Evolutionary conservation across 192 early-diverging fungal genomes (phyloP), one percentile per base, ranked within the genome.

Genomic region (Coemansia sp.): DNA sequence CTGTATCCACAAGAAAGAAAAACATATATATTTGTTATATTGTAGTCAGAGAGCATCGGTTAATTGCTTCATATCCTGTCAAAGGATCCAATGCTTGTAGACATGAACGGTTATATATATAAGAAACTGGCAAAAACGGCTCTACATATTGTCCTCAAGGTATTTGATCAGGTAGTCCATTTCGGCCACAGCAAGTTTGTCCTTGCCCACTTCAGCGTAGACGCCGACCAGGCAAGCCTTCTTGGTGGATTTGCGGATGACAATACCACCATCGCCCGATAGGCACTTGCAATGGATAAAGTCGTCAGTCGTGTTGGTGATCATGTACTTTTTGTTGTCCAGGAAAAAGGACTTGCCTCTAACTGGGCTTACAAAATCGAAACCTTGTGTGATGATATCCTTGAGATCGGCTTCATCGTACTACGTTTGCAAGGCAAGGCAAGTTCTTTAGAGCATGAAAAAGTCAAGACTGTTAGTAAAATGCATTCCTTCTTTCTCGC

Each of bases 271-370:
- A 3, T 59, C 84, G 81, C 64, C 72, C 78, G 89, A 90, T 84
- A 87, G 8, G 55, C 55, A 74, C 80, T 92, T 95, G 69, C 87
- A 93, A 60, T 92, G 92, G 68, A 95, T 89, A 58, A 71, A 79
- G 20, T 84, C 79, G 31, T 87, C 87, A 61, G 85, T 85, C 37
- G 86, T 87, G 51, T 80, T 74, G 42, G 90, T 77, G 46, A 87
- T 81, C 59, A 97, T 79, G 74, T 88, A 94, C 87, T 95, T 95
- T 12, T 57, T 57, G 29, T 2, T 33, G 6, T n/a, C 31, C 4
- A 57, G 31, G 10, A 34, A 18, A 57, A 51, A 51, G 23, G 48
- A 51, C 48, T 51, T 51, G 8, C 48, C 48, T 26, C 48, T 51
- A 23, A 51, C 48, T 2, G 48, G 48, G 48, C 48, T 51, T 51